These are phyloP conservation scores for Coemansia sp. DNA, from an alignment of 192 early-diverging fungal genomes.

Conservation along the genomic window DNA sequence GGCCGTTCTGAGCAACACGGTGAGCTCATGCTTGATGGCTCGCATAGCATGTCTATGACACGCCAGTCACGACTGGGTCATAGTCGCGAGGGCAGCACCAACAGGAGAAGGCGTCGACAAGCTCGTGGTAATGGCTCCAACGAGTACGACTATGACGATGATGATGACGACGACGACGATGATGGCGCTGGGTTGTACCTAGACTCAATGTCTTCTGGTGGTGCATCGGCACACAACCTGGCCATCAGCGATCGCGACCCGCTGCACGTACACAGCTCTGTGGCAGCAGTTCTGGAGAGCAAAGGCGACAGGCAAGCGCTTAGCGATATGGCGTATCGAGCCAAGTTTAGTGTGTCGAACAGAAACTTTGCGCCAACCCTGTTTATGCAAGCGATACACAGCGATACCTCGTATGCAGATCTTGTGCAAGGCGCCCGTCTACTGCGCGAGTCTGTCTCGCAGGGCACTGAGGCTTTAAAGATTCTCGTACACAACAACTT, in stretches of 20 bases:
- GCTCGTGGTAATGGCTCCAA: constrained; percentile 1
- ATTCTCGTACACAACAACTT: constrained; percentile 94
- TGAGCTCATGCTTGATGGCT: constrained; percentile 16
- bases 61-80: constrained; percentile 16
- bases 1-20: constrained; percentile 13
- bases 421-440: constrained; percentile 73
- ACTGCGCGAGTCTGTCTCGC: constrained; percentile 71
- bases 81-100: constrained; percentile 6
- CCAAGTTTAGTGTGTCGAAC: constrained; percentile 52
- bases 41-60: constrained; percentile 19
- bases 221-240: constrained; percentile 16
- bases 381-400: constrained; percentile 84
- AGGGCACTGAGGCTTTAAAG: constrained; percentile 84
- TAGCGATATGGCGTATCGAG: constrained; percentile 47
- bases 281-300: constrained; percentile 39
- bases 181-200: constrained; percentile 8
- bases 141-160: constrained; percentile 13
- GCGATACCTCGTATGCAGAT: constrained; percentile 81
- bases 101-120: constrained; percentile 13
- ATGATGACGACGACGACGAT: constrained; percentile 20
- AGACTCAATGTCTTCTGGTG: constrained; percentile 13
- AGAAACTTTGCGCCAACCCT: constrained; percentile 65
- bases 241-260: constrained; percentile 53
- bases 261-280: constrained; percentile 44
- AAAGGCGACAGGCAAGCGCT: constrained; percentile 28